phyloP scores from a whole-genome alignment of 2,329 filamentous ascomycete species.

The Colletotrichum sp. region DNA sequence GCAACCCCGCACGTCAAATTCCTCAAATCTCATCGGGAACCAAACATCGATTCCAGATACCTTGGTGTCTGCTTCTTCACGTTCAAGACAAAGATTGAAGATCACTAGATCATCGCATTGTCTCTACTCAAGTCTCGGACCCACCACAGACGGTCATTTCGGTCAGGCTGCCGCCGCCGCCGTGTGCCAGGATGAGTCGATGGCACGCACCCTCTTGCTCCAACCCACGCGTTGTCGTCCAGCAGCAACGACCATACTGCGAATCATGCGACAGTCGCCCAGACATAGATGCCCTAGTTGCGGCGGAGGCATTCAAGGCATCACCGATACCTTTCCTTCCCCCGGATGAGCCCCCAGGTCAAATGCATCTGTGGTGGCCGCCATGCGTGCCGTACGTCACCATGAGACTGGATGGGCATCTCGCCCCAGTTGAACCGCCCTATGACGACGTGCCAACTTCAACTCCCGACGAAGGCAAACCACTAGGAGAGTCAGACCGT shows the following conservation, averaged over 20 bases:
- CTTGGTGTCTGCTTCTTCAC: too few species aligned
- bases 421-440: rapidly evolving
- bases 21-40: background rate
- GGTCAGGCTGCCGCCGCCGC: too few species aligned
- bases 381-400: background rate
- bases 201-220: background rate
- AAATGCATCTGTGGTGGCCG: background rate
- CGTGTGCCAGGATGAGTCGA: background rate
- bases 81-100: too few species aligned
- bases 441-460: too few species aligned
- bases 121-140: too few species aligned
- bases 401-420: rapidly evolving
- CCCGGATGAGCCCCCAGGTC: rapidly evolving
- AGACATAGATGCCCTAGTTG: rapidly evolving
- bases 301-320: rapidly evolving
- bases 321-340: background rate
- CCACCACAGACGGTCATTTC: too few species aligned
- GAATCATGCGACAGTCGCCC: rapidly evolving
- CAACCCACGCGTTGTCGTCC: rapidly evolving
- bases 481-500: rapidly evolving
- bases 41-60: too few species aligned
- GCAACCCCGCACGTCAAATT: background rate
- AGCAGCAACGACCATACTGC: background rate
- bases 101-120: too few species aligned
- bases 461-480: too few species aligned